Conservation (phyloP, 2,329 filamentous ascomycete species). For the Coniochaeta sp. region DNA sequence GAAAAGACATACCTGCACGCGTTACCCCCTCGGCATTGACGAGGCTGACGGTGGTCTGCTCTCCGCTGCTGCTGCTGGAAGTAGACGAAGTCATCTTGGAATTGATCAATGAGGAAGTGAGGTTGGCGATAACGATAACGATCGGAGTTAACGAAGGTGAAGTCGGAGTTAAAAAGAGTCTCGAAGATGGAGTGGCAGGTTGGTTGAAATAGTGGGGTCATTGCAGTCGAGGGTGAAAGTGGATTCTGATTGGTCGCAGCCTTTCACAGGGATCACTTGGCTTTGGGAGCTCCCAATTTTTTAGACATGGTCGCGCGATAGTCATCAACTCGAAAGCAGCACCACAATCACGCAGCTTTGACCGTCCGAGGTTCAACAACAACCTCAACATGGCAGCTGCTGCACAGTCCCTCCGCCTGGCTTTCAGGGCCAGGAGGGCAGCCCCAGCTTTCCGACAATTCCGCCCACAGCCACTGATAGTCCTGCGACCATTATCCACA, state of each 20-base stretch:
- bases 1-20: background rate
- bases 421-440: constrained; percentile 23
- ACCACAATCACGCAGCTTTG: background rate
- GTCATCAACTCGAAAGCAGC: background rate
- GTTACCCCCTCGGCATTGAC: background rate
- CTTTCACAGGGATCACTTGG: background rate
- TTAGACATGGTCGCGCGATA: background rate
- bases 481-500: constrained; percentile 12
- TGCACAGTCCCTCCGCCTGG: constrained; percentile 30
- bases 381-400: constrained; percentile 28
- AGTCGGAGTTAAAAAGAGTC: background rate
- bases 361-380: background rate
- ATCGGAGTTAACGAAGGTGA: background rate
- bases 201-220: background rate
- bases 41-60: background rate
- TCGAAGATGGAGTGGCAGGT: too few relatives aligned
- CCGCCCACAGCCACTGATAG: background rate
- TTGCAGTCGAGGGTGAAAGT: background rate
- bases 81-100: background rate
- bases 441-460: constrained; percentile 5
- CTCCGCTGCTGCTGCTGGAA: background rate
- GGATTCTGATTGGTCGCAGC: background rate
- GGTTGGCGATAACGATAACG: background rate
- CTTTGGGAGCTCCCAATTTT: background rate
- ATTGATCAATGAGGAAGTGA: background rate